A percentile compares a stretch with the other conserved stretches of the same genome.
phyloP scores from a whole-genome alignment of 1,284 basidiomycete genomes.

The Leccinum insigne region DNA sequence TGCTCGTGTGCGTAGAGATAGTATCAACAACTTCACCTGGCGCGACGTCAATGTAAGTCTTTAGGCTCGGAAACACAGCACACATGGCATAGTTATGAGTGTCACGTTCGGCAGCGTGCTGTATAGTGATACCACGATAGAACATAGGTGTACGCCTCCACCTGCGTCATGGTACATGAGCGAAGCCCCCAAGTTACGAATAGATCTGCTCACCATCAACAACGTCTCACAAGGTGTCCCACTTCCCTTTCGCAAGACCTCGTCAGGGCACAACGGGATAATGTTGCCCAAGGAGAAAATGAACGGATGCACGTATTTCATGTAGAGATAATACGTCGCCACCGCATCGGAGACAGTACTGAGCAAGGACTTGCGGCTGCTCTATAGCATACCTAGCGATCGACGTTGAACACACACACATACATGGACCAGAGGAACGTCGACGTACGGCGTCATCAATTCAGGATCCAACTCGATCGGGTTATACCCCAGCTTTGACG shows the following conservation, averaged over 20 bases:
- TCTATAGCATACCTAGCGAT: constrained; percentile 87
- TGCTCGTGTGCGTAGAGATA: no score
- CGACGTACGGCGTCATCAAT: constrained; percentile 94
- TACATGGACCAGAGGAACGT: not conserved
- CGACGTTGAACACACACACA: constrained; percentile 3
- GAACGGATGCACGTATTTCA: constrained; percentile 99
- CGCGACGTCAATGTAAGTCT: no score
- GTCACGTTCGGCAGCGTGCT: no score
- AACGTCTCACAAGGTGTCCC: constrained; percentile 98
- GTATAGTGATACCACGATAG: no score
- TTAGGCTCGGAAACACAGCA: no score
- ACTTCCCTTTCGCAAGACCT: constrained; percentile 94
- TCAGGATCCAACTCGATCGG: constrained; percentile 99
- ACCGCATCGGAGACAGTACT: constrained; percentile 99
- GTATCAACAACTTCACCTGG: no score
- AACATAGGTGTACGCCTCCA: constrained; percentile 75
- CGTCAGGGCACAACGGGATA: constrained; percentile 96
- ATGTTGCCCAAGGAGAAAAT: constrained; percentile 99
- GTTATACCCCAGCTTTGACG: constrained; percentile 95
- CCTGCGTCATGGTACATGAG: constrained; percentile 49
- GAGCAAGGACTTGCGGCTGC: constrained; percentile 93
- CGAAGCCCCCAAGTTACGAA: not conserved
- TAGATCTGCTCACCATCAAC: constrained; percentile 77
- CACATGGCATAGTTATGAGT: no score
- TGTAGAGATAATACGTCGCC: constrained; percentile 99